Evolutionary conservation across 2,329 filamentous ascomycete genomes (phyloP).

Genomic region (Ophiostoma australiae): DNA sequence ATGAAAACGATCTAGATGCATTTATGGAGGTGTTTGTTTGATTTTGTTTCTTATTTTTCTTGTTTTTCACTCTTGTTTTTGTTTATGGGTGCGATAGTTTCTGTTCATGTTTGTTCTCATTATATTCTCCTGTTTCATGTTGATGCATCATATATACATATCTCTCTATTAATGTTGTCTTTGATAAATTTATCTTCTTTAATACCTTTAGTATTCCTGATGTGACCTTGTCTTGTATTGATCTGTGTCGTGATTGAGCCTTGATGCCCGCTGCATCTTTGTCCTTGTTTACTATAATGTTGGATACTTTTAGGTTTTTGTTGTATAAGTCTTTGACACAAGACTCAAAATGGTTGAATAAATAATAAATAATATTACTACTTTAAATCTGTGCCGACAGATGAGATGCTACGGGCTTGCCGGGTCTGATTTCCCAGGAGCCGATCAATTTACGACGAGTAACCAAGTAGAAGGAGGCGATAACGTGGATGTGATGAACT

Average conservation of each 20-base stretch:
- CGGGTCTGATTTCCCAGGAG: constrained; percentile 5
- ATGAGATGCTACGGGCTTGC: constrained; percentile 7
- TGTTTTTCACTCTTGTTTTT: neutral
- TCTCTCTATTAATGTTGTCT: neutral
- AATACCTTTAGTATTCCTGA: neutral
- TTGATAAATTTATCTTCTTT: neutral
- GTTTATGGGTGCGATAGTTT: neutral
- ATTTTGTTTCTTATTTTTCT: neutral
- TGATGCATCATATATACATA: neutral
- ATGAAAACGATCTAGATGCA: constrained; percentile 11
- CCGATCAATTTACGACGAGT: neutral
- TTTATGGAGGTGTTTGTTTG: constrained; percentile 16
- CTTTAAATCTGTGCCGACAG: neutral
- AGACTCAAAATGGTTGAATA: neutral
- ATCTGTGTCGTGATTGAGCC: neutral
- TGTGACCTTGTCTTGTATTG: neutral
- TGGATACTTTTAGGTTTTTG: neutral
- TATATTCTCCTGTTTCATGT: neutral
- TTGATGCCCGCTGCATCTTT: neutral
- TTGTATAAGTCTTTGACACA: neutral
- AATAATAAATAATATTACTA: constrained; percentile 10
- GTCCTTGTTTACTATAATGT: neutral
- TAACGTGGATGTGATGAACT: neutral
- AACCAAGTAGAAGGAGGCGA: neutral
- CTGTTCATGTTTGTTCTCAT: neutral